Percentiles rank a stretch among this genome's conserved stretches.
Conservation (phyloP, 164 flowering plant genomes). For the Magnolia sinica region DNA sequence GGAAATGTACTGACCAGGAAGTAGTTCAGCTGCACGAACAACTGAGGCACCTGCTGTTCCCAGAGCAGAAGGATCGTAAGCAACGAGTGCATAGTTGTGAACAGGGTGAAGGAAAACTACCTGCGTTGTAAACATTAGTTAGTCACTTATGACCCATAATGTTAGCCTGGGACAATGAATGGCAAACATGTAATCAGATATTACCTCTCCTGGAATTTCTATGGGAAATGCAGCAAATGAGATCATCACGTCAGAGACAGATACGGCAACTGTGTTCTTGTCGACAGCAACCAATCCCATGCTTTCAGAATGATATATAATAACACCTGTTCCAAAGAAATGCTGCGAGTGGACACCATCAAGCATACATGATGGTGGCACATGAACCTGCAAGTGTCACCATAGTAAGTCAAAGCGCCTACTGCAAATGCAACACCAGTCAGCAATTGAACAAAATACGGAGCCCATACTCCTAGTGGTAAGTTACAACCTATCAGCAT, state of each 20-base stretch:
- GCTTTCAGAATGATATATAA: slow-evolving; percentile 68
- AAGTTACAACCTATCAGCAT: background rate
- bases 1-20: slow-evolving; percentile 58
- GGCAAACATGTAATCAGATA: background rate
- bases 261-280: slow-evolving; percentile 87
- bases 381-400: slow-evolving; percentile 72
- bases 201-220: slow-evolving; percentile 96
- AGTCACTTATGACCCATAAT: slow-evolving; percentile 1
- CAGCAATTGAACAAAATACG: background rate
- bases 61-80: slow-evolving; percentile 82
- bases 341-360: slow-evolving; percentile 97
- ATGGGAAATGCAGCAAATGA: slow-evolving; percentile 97
- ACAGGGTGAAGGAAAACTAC: slow-evolving; percentile 94
- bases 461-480: too few relatives aligned
- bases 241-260: slow-evolving; percentile 89
- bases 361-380: slow-evolving; percentile 90
- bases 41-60: slow-evolving; percentile 71
- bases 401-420: background rate
- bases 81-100: slow-evolving; percentile 90
- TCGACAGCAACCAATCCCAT: slow-evolving; percentile 88
- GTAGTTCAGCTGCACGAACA: slow-evolving; percentile 85
- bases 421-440: background rate
- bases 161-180: background rate
- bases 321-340: slow-evolving; percentile 90
- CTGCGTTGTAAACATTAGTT: slow-evolving; percentile 33